A percentile compares a stretch with the other conserved stretches of the same genome.
phyloP scores from a whole-genome alignment of 768 basidiomycete genomes.

The Calvatia gigantea region DNA sequence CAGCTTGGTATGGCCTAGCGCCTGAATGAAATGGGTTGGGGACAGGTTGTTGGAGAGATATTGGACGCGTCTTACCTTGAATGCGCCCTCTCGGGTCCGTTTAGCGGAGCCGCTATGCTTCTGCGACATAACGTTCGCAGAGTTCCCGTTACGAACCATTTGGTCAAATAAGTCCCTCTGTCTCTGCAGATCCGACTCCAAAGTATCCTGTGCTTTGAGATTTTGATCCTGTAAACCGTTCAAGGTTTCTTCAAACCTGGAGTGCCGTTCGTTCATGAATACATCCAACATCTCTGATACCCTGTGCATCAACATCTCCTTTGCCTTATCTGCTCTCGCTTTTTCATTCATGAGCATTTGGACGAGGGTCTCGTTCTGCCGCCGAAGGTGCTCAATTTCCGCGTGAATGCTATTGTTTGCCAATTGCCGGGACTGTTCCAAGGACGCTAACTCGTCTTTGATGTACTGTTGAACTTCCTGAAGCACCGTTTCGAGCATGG shows the following conservation, averaged over 20 bases:
- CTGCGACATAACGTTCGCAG: constrained; percentile 4
- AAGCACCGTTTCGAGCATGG: constrained; percentile 58
- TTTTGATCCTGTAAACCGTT: constrained; percentile 53
- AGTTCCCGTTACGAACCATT: constrained; percentile 32
- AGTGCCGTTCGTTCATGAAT: constrained; percentile 67
- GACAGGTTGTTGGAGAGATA: background rate
- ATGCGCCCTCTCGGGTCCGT: constrained; percentile 13
- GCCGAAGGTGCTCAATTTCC: constrained; percentile 59
- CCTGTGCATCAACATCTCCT: constrained; percentile 70
- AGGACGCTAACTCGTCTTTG: constrained; percentile 46
- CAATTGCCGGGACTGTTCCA: constrained; percentile 46
- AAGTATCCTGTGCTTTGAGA: constrained; percentile 44
- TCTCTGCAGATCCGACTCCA: constrained; percentile 43
- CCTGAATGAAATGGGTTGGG: background rate
- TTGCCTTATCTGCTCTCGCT: constrained; percentile 60
- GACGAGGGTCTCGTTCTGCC: constrained; percentile 66
- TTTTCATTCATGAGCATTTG: constrained; percentile 66
- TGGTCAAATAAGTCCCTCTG: constrained; percentile 43
- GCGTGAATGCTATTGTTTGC: constrained; percentile 38
- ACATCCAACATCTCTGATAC: constrained; percentile 69
- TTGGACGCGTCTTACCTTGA: constrained; percentile 9
- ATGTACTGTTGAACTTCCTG: constrained; percentile 57
- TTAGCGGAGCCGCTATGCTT: constrained; percentile 10
- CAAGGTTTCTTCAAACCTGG: constrained; percentile 57
- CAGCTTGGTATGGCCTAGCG: background rate